These are phyloP conservation scores for Vanilla planifolia DNA, from an alignment of 106 monocot genomes.

Conservation along the genomic window DNA sequence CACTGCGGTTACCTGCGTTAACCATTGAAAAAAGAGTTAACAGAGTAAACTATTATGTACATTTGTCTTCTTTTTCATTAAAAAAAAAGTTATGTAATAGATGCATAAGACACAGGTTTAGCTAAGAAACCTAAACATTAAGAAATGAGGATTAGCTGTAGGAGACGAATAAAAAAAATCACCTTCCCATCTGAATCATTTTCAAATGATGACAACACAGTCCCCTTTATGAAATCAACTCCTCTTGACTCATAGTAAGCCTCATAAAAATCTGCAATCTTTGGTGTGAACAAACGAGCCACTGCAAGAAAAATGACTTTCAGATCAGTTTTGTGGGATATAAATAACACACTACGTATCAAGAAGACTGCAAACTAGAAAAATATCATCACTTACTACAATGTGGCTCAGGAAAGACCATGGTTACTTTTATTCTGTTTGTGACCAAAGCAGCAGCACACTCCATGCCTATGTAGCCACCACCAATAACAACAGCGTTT, in stretches of 20 bases:
- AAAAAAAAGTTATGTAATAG: too few species aligned
- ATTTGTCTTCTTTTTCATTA: too few species aligned
- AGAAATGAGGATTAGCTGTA: neutral
- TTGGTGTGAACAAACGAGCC: conserved; percentile 86
- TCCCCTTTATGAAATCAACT: conserved; percentile 92
- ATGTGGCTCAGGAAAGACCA: conserved; percentile 93
- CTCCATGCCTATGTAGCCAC: conserved; percentile 99
- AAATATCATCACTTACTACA: conserved; percentile 68
- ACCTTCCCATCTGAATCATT: conserved; percentile 70
- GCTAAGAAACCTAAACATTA: too few species aligned
- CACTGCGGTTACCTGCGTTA: conserved; percentile 61
- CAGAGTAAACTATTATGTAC: too few species aligned
- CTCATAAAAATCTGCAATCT: conserved; percentile 94
- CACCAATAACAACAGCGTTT: conserved; percentile 92
- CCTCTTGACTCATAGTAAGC: conserved; percentile 76
- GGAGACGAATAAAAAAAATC: neutral
- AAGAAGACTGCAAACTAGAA: neutral
- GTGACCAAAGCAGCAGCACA: conserved; percentile 90
- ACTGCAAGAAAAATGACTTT: conserved; percentile 36
- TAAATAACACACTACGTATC: neutral
- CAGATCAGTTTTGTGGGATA: neutral
- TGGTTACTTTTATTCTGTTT: conserved; percentile 81
- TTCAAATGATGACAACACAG: conserved; percentile 83
- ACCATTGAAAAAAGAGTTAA: neutral
- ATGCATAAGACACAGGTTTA: too few species aligned